Conservation (phyloP, 169 alveolate genomes). For the Eimeria falciformis region DNA sequence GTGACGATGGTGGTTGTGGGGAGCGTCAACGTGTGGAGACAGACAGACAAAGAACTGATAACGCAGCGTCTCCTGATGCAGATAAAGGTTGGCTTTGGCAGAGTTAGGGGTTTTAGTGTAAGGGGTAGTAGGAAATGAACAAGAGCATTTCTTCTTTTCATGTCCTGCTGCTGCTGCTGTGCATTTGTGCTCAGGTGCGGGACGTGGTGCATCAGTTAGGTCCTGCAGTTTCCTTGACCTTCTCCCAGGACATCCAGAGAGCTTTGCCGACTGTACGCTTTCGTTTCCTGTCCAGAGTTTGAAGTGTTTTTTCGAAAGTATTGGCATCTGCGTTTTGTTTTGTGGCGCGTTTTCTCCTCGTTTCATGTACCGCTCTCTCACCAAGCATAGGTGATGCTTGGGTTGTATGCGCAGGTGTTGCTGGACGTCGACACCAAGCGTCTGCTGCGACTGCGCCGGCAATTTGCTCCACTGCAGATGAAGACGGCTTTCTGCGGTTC, state of each 20-base stretch:
- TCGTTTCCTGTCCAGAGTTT: not conserved
- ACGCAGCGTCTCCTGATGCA: slow-evolving; percentile 90
- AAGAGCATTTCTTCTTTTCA: no score
- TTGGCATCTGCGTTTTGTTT: not conserved
- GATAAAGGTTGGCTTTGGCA: slow-evolving; percentile 78
- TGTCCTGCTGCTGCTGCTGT: not conserved
- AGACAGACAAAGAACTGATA: slow-evolving; percentile 89
- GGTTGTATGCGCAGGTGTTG: slow-evolving; percentile 4
- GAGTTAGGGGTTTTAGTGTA: no score
- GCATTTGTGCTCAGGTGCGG: slow-evolving; percentile 20
- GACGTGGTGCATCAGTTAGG: slow-evolving; percentile 31
- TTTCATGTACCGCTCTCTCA: not conserved
- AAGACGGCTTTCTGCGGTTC: slow-evolving; percentile 26
- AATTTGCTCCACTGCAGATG: slow-evolving; percentile 66
- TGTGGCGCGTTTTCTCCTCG: not conserved
- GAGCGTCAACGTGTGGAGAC: slow-evolving; percentile 91
- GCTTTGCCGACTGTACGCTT: slow-evolving; percentile 22
- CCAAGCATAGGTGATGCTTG: not conserved
- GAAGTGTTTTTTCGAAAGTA: not conserved
- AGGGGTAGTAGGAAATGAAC: no score
- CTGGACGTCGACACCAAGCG: slow-evolving; percentile 65
- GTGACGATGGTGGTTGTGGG: slow-evolving; percentile 57
- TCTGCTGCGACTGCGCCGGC: slow-evolving; percentile 50
- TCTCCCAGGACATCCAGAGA: slow-evolving; percentile 15
- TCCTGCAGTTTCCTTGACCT: not conserved